Conservation (phyloP, 1,284 basidiomycete species). For the Ustilago esculenta region DNA sequence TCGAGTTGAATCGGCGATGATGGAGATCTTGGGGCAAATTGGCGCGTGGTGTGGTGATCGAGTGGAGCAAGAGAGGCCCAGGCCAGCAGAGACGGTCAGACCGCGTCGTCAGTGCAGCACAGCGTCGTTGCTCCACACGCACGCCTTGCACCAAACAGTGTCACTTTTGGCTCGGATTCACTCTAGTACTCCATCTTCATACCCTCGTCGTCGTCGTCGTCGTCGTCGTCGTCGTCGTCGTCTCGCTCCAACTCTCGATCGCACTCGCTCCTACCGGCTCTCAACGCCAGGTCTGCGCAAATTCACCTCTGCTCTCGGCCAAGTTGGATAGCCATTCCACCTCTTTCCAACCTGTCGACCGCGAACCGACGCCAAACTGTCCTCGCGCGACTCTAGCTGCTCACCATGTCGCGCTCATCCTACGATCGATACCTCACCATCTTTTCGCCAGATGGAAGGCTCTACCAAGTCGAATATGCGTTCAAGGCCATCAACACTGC, state of each 20-base stretch:
- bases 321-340: no score
- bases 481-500: slow-evolving; percentile 99
- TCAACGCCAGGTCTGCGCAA: no score
- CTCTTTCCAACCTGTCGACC: no score
- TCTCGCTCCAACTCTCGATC: no score
- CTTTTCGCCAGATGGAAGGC: slow-evolving; percentile 66
- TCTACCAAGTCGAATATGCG: slow-evolving; percentile 75
- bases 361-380: neutral
- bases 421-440: slow-evolving; percentile 67
- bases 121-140: slow-evolving; percentile 20
- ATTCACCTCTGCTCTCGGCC: no score
- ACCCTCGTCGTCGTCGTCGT: no score
- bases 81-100: slow-evolving; percentile 23
- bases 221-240: no score
- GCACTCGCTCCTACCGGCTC: no score
- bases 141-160: slow-evolving; percentile 9
- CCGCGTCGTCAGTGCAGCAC: slow-evolving; percentile 38
- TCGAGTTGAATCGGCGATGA: slow-evolving; percentile 6
- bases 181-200: neutral
- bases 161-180: slow-evolving; percentile 34
- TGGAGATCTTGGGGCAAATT: neutral
- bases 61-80: slow-evolving; percentile 2
- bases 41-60: slow-evolving; percentile 12
- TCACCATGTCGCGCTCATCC: slow-evolving; percentile 63
- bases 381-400: no score